Evolutionary conservation across 2,329 filamentous ascomycete genomes (phyloP), one percentile per base, ranked within the genome.

Genomic region (Fusarium burgessii): DNA sequence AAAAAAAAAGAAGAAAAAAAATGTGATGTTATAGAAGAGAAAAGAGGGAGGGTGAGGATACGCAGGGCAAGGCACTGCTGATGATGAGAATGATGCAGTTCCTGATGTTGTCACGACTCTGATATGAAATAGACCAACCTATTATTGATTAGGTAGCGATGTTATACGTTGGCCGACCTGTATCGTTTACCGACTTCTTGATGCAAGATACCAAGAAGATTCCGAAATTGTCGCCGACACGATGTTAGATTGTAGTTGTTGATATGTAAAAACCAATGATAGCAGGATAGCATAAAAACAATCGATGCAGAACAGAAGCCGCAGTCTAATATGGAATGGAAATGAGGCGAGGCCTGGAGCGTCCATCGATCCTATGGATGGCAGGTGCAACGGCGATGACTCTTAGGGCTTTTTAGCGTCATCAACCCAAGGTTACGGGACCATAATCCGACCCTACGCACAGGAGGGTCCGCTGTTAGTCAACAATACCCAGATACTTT

Each of bases 391-490:
- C 35, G 58, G 40, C 23, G 58, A 29, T 35, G 33, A 33, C 58
- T 41, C 41, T 65, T 43, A 46, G 64, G 43, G 62, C 56, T 46
- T 50, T 32, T 67, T 62, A 67, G 57, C 49, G 56, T 11, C 35
- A 62, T n/a, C 40, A 40, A 59, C 38, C 35, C n/a, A 58, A 46
- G 11, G 38, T 36, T 36, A 45, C 32, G 33, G 47, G 57, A 59
- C 27, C 35, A 10, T 18, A 33, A 23, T 40, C 36, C n/a, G 35
- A 32, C 59, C 47, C 62, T 54, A 49, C 33, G 29, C 27, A 33
- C 38, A 65, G 29, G 29, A 40, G 27, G 45, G 43, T 32, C 68
- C 57, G 62, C 52, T 71, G 68, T 71, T 71, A 71, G 56, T 35
- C 62, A 7, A 20, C 41, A 36, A 63, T 56, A 57, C 17, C 49